Evolutionary conservation across 2,329 filamentous ascomycete genomes (phyloP).

Genomic region (Aspergillus sclerotialis): DNA sequence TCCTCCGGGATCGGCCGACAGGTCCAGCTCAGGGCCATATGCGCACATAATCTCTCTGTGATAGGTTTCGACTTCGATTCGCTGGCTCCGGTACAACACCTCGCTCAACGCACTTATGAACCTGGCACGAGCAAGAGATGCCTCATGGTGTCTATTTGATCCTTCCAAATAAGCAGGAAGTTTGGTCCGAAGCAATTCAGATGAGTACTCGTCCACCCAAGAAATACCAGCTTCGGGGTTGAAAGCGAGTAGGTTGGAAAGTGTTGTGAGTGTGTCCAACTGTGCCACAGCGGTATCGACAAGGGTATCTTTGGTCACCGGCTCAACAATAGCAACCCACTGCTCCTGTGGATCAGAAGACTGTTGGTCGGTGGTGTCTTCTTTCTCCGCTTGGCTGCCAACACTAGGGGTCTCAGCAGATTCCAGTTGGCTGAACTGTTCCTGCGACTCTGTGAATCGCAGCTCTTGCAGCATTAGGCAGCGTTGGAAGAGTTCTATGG

Average conservation of each 20-base stretch:
- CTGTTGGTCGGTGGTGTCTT: conserved; percentile 13
- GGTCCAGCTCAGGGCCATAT: conserved; percentile 34
- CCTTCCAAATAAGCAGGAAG: conserved; percentile 47
- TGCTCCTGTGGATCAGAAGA: conserved; percentile 41
- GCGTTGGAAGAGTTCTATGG: conserved; percentile 52
- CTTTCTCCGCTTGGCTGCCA: conserved; percentile 5
- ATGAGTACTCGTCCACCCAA: conserved; percentile 53
- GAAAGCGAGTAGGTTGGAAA: conserved; percentile 44
- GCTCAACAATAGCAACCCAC: conserved; percentile 61
- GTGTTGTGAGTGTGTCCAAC: conserved; percentile 48
- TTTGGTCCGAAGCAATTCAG: conserved; percentile 46
- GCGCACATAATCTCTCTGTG: conserved; percentile 36
- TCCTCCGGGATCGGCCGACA: conserved; percentile 40
- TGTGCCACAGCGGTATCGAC: conserved; percentile 63
- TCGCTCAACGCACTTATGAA: conserved; percentile 53
- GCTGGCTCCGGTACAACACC: conserved; percentile 47
- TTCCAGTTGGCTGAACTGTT: conserved; percentile 34
- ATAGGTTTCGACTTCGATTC: conserved; percentile 49
- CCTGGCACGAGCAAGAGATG: conserved; percentile 48
- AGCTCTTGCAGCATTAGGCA: conserved; percentile 50
- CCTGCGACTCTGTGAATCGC: conserved; percentile 40
- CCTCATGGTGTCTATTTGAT: conserved; percentile 43
- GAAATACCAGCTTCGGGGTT: conserved; percentile 40
- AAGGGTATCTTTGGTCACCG: conserved; percentile 57
- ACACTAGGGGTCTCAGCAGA: conserved; percentile 17